Base-by-base conservation (phyloP, 2,329 filamentous ascomycete species). In the Pyricularia pennisetigena region DNA sequence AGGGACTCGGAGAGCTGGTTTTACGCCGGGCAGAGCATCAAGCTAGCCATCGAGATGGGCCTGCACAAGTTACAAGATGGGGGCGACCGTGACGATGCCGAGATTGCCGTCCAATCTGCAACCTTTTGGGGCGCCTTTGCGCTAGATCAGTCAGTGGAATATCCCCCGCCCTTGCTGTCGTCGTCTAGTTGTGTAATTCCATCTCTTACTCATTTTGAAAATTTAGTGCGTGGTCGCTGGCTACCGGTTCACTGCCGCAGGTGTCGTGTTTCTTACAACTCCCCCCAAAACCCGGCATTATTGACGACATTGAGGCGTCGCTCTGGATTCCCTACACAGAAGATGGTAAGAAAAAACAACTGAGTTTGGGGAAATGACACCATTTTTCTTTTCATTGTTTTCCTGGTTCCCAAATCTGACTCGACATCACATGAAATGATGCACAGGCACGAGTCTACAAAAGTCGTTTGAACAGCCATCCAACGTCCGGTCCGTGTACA, bases 1-100 rank as follows among this genome's bases (percentile, higher is more conserved):
- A 83, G 90, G 41, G 88, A 92, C 73, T 91, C 88, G 32, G 87
- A 89, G 71, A 90, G 89, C 66, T 92, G 90, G 82, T 90, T 86
- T 69, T 90, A 90, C 71, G 86, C 88, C 2, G 90, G 90, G 1
- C 87, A 91, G 75, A 91, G 89, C 73, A 86, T 92, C 69, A 85
- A 89, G 4, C 83, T 93, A 70, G 89, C 89, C 32, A 81, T 92
- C 54, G 90, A 92, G 74, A 87, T 92, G 81, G 88, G 89, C 0
- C 76, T 92, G 64, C 89, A 92, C 74, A 80, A 86, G 6, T 72
- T 85, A 4, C 76, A 78, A 64, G 80, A 81, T 59, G 72, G 71
- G 12, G 78, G 77, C 2, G 83, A 86, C 66, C 79, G 85, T 68
- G 85, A 87, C 69, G 57, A 61, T 9, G 57, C 57, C n/a, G 83